These are phyloP conservation scores for Talaromyces thailandensis DNA, from an alignment of 495 filamentous ascomycete species.

Conservation along the genomic window DNA sequence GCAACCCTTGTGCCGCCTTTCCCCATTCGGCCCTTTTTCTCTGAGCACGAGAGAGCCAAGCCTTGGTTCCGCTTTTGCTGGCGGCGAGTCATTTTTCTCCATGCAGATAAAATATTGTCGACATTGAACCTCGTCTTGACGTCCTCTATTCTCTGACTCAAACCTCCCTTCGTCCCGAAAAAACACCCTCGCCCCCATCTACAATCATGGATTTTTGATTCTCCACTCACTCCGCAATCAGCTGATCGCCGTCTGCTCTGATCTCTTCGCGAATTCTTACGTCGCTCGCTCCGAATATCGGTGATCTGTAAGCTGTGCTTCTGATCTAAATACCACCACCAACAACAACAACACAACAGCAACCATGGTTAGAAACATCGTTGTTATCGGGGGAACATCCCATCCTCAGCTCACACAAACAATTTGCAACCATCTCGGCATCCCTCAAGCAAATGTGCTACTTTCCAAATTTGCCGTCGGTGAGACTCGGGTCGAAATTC, in stretches of 20 bases:
- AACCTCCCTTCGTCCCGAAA: background rate
- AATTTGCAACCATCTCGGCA: conserved; percentile 78
- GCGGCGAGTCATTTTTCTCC: conserved; percentile 26
- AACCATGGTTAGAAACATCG: conserved; percentile 88
- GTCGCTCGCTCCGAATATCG: background rate
- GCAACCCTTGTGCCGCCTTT: conserved; percentile 1
- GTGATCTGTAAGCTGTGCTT: background rate
- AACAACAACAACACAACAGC: conserved; percentile 8
- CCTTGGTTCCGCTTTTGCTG: conserved; percentile 19
- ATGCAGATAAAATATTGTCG: conserved; percentile 12
- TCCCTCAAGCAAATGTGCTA: conserved; percentile 72
- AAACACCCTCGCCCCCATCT: background rate
- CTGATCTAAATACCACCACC: background rate
- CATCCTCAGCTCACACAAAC: conserved; percentile 79
- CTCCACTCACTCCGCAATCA: background rate
- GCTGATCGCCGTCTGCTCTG: background rate
- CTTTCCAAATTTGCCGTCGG: conserved; percentile 89
- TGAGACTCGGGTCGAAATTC: conserved; percentile 89
- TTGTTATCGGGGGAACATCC: conserved; percentile 86
- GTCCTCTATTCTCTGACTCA: background rate
- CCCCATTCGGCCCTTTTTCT: conserved; percentile 6
- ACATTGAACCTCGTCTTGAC: background rate
- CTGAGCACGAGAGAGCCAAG: conserved; percentile 6
- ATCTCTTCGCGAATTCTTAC: background rate
- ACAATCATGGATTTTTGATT: background rate